Evolutionary conservation across 768 basidiomycete species (phyloP), one percentile per base, ranked within the genome.

Genomic region (Cytidiella melzeri): DNA sequence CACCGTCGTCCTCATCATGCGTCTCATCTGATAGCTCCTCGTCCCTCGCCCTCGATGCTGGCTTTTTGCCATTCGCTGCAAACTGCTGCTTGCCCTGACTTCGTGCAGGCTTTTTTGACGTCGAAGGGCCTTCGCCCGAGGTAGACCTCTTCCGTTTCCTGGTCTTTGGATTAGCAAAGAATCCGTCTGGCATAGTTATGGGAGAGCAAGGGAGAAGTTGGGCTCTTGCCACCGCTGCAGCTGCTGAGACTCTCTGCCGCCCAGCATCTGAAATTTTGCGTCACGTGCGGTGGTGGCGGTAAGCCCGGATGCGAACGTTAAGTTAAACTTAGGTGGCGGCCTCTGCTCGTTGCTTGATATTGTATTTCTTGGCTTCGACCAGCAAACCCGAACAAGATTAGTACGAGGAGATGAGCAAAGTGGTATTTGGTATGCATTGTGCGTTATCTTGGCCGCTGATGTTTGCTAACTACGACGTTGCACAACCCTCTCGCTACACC

Each of bases 131-230:
- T 50, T 67, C 55, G 12, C 63, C 59, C 3, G 59, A 60, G 10
- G 70, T 65, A 12, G 70, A 48, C 23, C 81, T 79, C 61, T 81
- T 85, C 52, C 83, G 76, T 62, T 87, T 88, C 43, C 76, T 73
- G 52, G 67, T 69, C 64, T 80, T 84, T 43, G 68, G 66, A 13
- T 72, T 71, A 25, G 81, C 71, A 69, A 93, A 92, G 72, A 93
- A 93, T 11, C 85, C 68, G 74, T 92, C 89, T 26, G 87, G 84
- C 89, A 92, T 92, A n/a, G n/a, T n/a, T n/a, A n/a, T n/a, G n/a
- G n/a, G 24, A 28, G 34, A 21, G 53, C 9, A 20, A 47, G 38
- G 46, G 6, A 15, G 34, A 24, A 9, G 25, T 12, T 34, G 30
- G 30, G 15, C 30, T 34, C 9, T 34, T n/a, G n/a, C n/a, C n/a